phyloP scores from a whole-genome alignment of 768 basidiomycete genomes.

The Termitomyces sp. region DNA sequence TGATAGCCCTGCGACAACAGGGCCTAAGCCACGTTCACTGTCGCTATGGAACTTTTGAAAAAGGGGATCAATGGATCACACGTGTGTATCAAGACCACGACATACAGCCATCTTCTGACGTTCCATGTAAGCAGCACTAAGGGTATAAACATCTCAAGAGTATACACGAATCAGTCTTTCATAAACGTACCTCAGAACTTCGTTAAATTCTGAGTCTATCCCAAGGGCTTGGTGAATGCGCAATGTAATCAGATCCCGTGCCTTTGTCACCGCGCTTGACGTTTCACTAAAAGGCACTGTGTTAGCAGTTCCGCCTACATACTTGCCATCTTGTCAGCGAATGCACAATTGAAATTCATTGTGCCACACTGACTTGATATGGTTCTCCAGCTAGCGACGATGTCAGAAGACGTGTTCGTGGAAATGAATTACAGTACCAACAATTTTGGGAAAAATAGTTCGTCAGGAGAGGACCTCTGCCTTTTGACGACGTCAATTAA shows the following conservation, averaged over 20 bases:
- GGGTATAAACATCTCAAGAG: neutral
- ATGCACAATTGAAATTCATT: neutral
- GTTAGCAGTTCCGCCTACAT: constrained; percentile 72
- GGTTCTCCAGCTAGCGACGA: constrained; percentile 65
- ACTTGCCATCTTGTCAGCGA: constrained; percentile 35
- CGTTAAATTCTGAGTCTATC: constrained; percentile 53
- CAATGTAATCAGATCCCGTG: constrained; percentile 54
- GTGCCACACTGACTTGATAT: constrained; percentile 55
- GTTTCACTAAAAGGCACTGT: constrained; percentile 64
- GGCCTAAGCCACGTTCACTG: constrained; percentile 68
- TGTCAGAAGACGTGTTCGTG: neutral
- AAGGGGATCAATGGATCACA: neutral
- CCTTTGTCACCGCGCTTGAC: constrained; percentile 53
- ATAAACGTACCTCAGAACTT: constrained; percentile 57
- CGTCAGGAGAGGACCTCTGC: constrained; percentile 65
- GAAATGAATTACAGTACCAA: constrained; percentile 27
- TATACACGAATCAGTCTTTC: neutral
- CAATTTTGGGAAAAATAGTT: constrained; percentile 88
- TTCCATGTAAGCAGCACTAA: constrained; percentile 79
- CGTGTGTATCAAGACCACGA: neutral
- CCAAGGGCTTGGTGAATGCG: constrained; percentile 48
- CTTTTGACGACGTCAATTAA: constrained; percentile 29
- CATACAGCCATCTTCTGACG: constrained; percentile 79
- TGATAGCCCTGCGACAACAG: constrained; percentile 70
- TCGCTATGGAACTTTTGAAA: constrained; percentile 79